A percentile compares a stretch with the other conserved stretches of the same genome.
Conservation (phyloP, 2,329 filamentous ascomycete genomes). For the Colletotrichum melonis region DNA sequence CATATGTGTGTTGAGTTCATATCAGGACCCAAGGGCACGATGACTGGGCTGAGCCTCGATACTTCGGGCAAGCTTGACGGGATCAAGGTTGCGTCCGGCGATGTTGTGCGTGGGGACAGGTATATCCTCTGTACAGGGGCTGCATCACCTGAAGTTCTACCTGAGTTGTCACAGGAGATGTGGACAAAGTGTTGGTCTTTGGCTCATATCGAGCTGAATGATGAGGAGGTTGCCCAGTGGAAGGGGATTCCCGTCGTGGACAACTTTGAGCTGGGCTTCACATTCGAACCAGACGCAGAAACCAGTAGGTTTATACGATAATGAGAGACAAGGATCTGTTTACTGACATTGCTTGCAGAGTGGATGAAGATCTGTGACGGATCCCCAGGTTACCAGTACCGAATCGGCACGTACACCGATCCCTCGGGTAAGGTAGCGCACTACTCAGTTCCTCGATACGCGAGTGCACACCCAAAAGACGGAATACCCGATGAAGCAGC, state of each 20-base stretch:
- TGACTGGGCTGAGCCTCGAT: slow-evolving; percentile 4
- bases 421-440: slow-evolving; percentile 21
- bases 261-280: slow-evolving; percentile 37
- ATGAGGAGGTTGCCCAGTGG: slow-evolving; percentile 21
- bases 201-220: slow-evolving; percentile 17
- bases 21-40: slow-evolving; percentile 18
- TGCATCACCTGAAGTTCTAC: slow-evolving; percentile 18
- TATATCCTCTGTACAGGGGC: slow-evolving; percentile 27
- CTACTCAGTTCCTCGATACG: slow-evolving; percentile 35
- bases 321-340: not conserved
- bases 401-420: slow-evolving; percentile 20
- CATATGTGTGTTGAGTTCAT: slow-evolving; percentile 14
- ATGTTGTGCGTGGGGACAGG: slow-evolving; percentile 4
- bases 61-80: slow-evolving; percentile 10
- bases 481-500: slow-evolving; percentile 35
- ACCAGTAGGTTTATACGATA: not conserved
- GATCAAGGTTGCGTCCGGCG: slow-evolving; percentile 17
- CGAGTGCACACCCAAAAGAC: slow-evolving; percentile 29
- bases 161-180: slow-evolving; percentile 19
- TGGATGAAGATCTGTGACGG: slow-evolving; percentile 38
- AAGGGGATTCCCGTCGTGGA: slow-evolving; percentile 26
- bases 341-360: not conserved
- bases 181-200: slow-evolving; percentile 32
- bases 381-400: slow-evolving; percentile 35
- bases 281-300: slow-evolving; percentile 36